Conservation (phyloP, 805 yeast genomes). For the Cyberlindnera mississippiensis region DNA sequence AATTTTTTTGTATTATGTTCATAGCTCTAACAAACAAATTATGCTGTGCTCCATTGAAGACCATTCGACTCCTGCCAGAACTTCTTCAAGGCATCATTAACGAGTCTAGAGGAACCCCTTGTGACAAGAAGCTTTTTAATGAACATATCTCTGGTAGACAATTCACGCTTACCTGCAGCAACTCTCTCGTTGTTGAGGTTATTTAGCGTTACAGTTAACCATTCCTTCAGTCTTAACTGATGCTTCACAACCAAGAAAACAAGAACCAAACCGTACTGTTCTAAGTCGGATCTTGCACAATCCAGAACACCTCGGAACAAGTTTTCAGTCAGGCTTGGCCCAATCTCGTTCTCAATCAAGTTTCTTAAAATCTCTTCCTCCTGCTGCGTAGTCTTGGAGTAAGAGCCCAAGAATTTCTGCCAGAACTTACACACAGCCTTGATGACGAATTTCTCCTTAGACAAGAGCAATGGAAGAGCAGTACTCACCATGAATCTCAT, state of each 20-base stretch:
- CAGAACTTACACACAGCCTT: slow-evolving; percentile 51
- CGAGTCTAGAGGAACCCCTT: slow-evolving; percentile 56
- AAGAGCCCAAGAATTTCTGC: slow-evolving; percentile 43
- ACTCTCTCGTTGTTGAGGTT: slow-evolving; percentile 29
- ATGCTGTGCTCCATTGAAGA: slow-evolving; percentile 30
- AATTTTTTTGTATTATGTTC: too few species aligned
- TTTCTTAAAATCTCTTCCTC: slow-evolving; percentile 30
- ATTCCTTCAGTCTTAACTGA: slow-evolving; percentile 43
- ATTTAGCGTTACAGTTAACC: slow-evolving; percentile 38
- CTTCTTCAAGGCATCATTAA: slow-evolving; percentile 52
- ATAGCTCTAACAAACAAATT: too few species aligned
- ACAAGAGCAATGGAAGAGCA: slow-evolving; percentile 29
- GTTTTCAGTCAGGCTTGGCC: slow-evolving; percentile 30
- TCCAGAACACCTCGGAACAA: slow-evolving; percentile 44
- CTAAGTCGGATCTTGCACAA: slow-evolving; percentile 55
- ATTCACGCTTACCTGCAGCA: slow-evolving; percentile 23
- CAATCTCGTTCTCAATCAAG: slow-evolving; percentile 30
- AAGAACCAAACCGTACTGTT: slow-evolving; percentile 49
- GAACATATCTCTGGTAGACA: slow-evolving; percentile 38
- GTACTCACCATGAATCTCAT: slow-evolving; percentile 26
- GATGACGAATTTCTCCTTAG: slow-evolving; percentile 49
- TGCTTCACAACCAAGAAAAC: slow-evolving; percentile 46
- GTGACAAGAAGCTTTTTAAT: slow-evolving; percentile 55
- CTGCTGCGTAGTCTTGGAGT: slow-evolving; percentile 42
- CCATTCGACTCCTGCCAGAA: slow-evolving; percentile 67